Evolutionary conservation across 352 stramenopile genomes (phyloP).

Genomic region (Phytophthora parvispora): DNA sequence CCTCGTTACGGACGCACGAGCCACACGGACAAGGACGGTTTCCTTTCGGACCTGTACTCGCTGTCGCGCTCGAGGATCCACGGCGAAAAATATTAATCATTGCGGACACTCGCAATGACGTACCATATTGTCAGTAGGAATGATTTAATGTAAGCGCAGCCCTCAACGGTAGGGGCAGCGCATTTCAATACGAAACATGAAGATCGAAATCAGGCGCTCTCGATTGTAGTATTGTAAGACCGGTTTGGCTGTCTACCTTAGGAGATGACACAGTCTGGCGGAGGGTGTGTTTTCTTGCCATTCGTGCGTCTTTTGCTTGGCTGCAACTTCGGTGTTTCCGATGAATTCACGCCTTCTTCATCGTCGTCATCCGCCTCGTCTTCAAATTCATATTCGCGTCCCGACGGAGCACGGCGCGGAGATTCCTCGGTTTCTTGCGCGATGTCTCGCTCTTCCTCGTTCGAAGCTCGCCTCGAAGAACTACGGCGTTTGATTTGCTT

Average conservation of each 20-base stretch:
- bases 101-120: conserved; percentile 23
- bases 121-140: conserved; percentile 31
- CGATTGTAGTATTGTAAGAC: conserved; percentile 3
- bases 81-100: conserved; percentile 36
- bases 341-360: conserved; percentile 14
- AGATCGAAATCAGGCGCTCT: conserved; percentile 10
- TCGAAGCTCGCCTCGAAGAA: background rate
- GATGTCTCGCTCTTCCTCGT: background rate
- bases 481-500: conserved; percentile 9
- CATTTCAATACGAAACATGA: conserved; percentile 30
- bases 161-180: conserved; percentile 32
- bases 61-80: conserved; percentile 43
- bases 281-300: conserved; percentile 63
- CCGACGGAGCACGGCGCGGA: conserved; percentile 9
- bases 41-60: conserved; percentile 56
- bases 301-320: conserved; percentile 75
- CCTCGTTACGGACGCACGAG: conserved; percentile 43
- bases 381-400: background rate
- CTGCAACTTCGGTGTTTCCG: conserved; percentile 10
- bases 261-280: conserved; percentile 48
- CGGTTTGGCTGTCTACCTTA: conserved; percentile 2
- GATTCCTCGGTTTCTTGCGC: conserved; percentile 11
- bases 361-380: conserved; percentile 25
- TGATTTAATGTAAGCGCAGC: conserved; percentile 36
- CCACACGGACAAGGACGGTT: conserved; percentile 48